Base-by-base conservation (phyloP, 108 stramenopile species). In the Pinguiococcus pyrenoidosus region DNA sequence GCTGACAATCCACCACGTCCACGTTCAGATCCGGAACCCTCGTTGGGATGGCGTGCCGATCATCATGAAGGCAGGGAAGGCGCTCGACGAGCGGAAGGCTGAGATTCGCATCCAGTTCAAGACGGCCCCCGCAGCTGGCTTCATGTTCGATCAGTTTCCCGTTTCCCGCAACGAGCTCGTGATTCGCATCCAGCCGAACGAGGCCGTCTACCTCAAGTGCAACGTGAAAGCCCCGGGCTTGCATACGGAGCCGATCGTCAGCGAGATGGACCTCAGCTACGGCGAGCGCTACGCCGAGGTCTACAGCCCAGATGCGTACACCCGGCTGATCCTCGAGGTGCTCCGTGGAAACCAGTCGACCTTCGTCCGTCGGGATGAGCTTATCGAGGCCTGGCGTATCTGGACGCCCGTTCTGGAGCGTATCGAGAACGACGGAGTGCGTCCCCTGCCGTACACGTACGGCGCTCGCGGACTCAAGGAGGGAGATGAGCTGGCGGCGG, bases 41-140 rank as follows among this genome's bases (percentile, higher is more conserved):
- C 76, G 92, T 16, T 98, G 96, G 96, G 67, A 76, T 10, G 92
- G 91, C 28, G 96, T 98, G 9, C 96, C 96, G 8, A 81, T 94
- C 57, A 87, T 98, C 38, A 62, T 98, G 44, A 92, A 91, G 65
- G 90, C 90, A 0, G 96, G 96, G 16, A 98, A 98, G 42, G 92
- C 91, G 1, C 62, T 94, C 32, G 78, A 93, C 53, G 89, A 94
- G 60, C 71, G 85, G 25, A 92, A 92, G 73, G 87, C 90, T 4
- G 96, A 90, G 55, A 77, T 90, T 3, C 77, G 95, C 5, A 71
- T 97, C 49, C 91, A 92, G 54, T 90, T 98, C 62, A 83, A 83
- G 58, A 75, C 79, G 35, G 41, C 70, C 9, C 68, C 72, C 13
- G 50, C 46, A n/a, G 54, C 51, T 3, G 20, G 44, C 1, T 62